A percentile compares a stretch with the other conserved stretches of the same genome.
phyloP scores from a whole-genome alignment of 2,329 filamentous ascomycete species.

The Ascochyta koolunga region DNA sequence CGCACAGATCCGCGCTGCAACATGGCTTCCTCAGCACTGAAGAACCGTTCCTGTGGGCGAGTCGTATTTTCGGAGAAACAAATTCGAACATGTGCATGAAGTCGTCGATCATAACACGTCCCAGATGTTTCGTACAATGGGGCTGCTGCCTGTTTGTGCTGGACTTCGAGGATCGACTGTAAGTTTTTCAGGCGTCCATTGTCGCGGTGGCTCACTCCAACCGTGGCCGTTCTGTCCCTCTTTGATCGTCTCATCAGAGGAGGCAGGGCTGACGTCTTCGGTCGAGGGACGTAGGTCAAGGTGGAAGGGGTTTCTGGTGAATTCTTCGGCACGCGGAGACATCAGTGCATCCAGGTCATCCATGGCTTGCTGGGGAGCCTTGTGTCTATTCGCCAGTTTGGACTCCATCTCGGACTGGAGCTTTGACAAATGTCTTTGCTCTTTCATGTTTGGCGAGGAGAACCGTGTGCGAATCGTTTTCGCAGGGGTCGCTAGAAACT shows the following conservation, averaged over 20 bases:
- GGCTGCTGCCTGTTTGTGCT: slow-evolving; percentile 73
- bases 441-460: slow-evolving; percentile 48
- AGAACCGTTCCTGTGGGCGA: slow-evolving; percentile 2
- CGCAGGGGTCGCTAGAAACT: slow-evolving; percentile 39
- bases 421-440: slow-evolving; percentile 47
- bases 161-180: slow-evolving; percentile 75
- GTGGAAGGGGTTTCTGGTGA: slow-evolving; percentile 63
- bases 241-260: slow-evolving; percentile 42
- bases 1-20: background rate
- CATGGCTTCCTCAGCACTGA: slow-evolving; percentile 1
- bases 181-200: slow-evolving; percentile 61
- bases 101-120: slow-evolving; percentile 66
- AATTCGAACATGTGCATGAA: background rate
- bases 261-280: slow-evolving; percentile 39
- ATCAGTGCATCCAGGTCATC: slow-evolving; percentile 62
- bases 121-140: slow-evolving; percentile 79
- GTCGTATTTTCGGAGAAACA: slow-evolving; percentile 4
- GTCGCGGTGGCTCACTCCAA: slow-evolving; percentile 34
- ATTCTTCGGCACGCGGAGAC: slow-evolving; percentile 74
- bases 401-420: slow-evolving; percentile 50
- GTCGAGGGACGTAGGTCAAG: slow-evolving; percentile 35
- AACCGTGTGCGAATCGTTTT: slow-evolving; percentile 45
- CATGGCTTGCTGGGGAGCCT: slow-evolving; percentile 33
- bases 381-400: slow-evolving; percentile 37
- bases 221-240: slow-evolving; percentile 35